A percentile compares a stretch with the other conserved stretches of the same genome.
Conservation (phyloP, 495 filamentous ascomycete species). For the Geoglossum glabrum region DNA sequence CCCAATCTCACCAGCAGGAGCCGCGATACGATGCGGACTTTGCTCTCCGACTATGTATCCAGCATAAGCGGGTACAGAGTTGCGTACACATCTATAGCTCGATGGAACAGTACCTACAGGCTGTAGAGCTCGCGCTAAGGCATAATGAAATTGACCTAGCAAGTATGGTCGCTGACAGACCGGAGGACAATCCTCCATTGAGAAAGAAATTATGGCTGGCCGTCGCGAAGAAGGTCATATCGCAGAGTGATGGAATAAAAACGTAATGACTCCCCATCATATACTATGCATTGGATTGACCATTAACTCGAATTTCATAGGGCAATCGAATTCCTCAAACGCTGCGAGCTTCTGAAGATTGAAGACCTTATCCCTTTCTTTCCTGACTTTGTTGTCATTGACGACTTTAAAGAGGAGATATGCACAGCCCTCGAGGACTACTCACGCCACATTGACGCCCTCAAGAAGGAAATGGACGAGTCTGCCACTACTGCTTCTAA, state of each 20-base stretch:
- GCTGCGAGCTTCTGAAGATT: slow-evolving; percentile 79
- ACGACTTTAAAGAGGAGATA: slow-evolving; percentile 97
- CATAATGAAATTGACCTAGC: slow-evolving; percentile 81
- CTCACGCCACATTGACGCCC: slow-evolving; percentile 62
- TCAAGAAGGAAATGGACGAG: slow-evolving; percentile 95
- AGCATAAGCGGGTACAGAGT: slow-evolving; percentile 74
- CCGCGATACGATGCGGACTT: slow-evolving; percentile 92
- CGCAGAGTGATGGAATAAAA: slow-evolving; percentile 69
- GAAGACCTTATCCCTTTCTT: slow-evolving; percentile 97
- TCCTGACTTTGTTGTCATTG: slow-evolving; percentile 96
- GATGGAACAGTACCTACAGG: slow-evolving; percentile 82
- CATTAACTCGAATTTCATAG: not conserved
- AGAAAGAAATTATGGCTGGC: slow-evolving; percentile 90
- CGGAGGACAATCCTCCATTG: slow-evolving; percentile 53
- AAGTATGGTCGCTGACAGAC: slow-evolving; percentile 70
- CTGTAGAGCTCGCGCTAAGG: slow-evolving; percentile 76
- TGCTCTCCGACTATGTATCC: slow-evolving; percentile 83
- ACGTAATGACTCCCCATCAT: slow-evolving; percentile 16
- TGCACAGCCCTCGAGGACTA: slow-evolving; percentile 86
- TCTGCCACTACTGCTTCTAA: slow-evolving; percentile 66
- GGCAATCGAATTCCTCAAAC: slow-evolving; percentile 81
- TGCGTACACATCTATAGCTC: slow-evolving; percentile 91
- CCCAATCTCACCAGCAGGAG: slow-evolving; percentile 39
- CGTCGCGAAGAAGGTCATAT: slow-evolving; percentile 81
- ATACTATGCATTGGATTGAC: not conserved